phyloP scores from a whole-genome alignment of 225 moss, liverwort and hornwort genomes.

The Bryum argenteum region DNA sequence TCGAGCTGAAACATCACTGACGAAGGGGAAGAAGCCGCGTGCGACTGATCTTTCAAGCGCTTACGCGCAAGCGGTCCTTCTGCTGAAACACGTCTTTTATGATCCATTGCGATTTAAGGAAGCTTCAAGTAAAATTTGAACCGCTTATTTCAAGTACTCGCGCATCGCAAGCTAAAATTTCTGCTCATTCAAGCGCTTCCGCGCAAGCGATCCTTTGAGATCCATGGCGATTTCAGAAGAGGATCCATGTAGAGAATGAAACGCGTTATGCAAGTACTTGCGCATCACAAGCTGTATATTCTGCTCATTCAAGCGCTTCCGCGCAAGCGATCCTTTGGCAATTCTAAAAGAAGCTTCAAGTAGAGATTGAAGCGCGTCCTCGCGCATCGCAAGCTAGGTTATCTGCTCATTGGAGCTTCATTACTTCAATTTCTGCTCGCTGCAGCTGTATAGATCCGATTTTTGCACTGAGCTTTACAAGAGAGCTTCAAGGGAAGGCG shows the following conservation, averaged over 20 bases:
- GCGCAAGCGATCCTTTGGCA: too few species aligned
- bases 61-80: conserved; percentile 56
- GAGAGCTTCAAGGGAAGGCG: conserved; percentile 17
- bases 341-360: too few species aligned
- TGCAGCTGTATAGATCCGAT: not conserved
- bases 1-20: conserved; percentile 39
- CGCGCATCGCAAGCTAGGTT: conserved; percentile 3
- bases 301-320: not conserved
- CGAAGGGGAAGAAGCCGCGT: conserved; percentile 38
- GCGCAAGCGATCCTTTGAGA: too few species aligned
- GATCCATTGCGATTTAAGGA: conserved; percentile 42
- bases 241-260: too few species aligned
- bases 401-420: not conserved
- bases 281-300: conserved; percentile 1
- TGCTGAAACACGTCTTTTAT: conserved; percentile 53
- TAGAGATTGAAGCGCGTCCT: too few species aligned
- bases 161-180: conserved; percentile 2
- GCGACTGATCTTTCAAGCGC: conserved; percentile 66
- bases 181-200: not conserved
- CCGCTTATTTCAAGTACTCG: not conserved
- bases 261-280: too few species aligned
- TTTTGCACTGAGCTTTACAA: not conserved
- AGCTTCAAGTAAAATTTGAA: not conserved
- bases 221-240: too few species aligned
- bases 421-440: not conserved